Evolutionary conservation across 768 basidiomycete genomes (phyloP).

Genomic region (Chalciporus pseudorubinellus): DNA sequence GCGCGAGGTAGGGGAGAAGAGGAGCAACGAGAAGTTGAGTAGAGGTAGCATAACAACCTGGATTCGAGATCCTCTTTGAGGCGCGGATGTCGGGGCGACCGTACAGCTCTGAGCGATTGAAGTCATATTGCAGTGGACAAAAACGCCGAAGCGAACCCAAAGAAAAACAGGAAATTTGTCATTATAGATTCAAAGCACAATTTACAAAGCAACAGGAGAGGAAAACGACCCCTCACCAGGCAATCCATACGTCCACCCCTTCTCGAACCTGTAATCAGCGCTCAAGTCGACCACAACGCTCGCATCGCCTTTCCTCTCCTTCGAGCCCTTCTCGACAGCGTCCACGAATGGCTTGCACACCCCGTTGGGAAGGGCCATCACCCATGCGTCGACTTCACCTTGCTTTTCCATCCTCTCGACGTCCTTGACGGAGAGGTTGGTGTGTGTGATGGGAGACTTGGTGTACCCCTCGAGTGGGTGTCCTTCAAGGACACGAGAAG

Average conservation of each 20-base stretch:
- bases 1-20: constrained; percentile 66
- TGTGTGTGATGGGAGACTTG: constrained; percentile 71
- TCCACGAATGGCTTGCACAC: constrained; percentile 96
- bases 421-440: constrained; percentile 73
- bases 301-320: constrained; percentile 41
- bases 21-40: constrained; percentile 91
- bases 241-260: constrained; percentile 95
- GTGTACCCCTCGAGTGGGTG: constrained; percentile 75
- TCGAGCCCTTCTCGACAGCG: constrained; percentile 78
- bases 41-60: constrained; percentile 96
- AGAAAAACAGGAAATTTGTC: constrained; percentile 33
- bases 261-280: constrained; percentile 95
- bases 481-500: constrained; percentile 91
- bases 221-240: constrained; percentile 82
- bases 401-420: constrained; percentile 87
- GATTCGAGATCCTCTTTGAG: constrained; percentile 91
- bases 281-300: constrained; percentile 91
- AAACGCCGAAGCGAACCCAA: not conserved
- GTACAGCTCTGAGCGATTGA: constrained; percentile 69
- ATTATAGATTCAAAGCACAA: constrained; percentile 34
- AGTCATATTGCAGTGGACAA: too few species aligned
- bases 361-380: constrained; percentile 99
- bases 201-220: constrained; percentile 29
- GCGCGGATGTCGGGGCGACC: constrained; percentile 62
- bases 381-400: constrained; percentile 94